A percentile compares a stretch with the other conserved stretches of the same genome.
These are phyloP conservation scores for Ceratobasidium sp. DNA, from an alignment of 1,284 basidiomycete species.

Conservation along the genomic window DNA sequence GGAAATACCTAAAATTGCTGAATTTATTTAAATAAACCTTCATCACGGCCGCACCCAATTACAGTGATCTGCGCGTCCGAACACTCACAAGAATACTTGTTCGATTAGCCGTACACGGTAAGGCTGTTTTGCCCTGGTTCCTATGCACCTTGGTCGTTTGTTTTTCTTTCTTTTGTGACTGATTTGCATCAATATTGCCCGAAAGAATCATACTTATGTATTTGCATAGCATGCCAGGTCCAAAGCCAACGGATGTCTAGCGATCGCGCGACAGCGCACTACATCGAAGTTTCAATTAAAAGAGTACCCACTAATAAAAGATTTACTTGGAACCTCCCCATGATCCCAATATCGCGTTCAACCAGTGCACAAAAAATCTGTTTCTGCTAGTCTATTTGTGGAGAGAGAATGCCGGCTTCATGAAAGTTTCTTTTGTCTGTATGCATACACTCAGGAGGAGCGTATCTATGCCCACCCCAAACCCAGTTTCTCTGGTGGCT, in stretches of 20 bases:
- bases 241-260: too few relatives aligned
- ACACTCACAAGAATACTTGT: slow-evolving; percentile 35
- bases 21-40: slow-evolving; percentile 72
- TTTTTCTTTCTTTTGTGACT: slow-evolving; percentile 12
- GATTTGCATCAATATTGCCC: slow-evolving; percentile 16
- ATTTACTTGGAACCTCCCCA: too few relatives aligned
- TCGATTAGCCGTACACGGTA: slow-evolving; percentile 22
- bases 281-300: too few relatives aligned
- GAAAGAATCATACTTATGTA: slow-evolving; percentile 44
- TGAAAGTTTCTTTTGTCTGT: too few relatives aligned
- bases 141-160: not conserved
- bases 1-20: slow-evolving; percentile 94
- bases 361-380: too few relatives aligned
- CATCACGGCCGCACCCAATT: slow-evolving; percentile 14
- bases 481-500: not conserved
- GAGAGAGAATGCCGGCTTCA: too few relatives aligned
- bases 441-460: too few relatives aligned
- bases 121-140: slow-evolving; percentile 12
- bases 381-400: too few relatives aligned
- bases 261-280: too few relatives aligned
- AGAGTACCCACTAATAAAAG: too few relatives aligned
- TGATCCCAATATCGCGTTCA: too few relatives aligned
- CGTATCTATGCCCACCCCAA: not conserved
- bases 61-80: slow-evolving; percentile 9
- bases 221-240: slow-evolving; percentile 35